phyloP scores from a whole-genome alignment of 257 asterid genomes.

The Capsicum rhomboideum region DNA sequence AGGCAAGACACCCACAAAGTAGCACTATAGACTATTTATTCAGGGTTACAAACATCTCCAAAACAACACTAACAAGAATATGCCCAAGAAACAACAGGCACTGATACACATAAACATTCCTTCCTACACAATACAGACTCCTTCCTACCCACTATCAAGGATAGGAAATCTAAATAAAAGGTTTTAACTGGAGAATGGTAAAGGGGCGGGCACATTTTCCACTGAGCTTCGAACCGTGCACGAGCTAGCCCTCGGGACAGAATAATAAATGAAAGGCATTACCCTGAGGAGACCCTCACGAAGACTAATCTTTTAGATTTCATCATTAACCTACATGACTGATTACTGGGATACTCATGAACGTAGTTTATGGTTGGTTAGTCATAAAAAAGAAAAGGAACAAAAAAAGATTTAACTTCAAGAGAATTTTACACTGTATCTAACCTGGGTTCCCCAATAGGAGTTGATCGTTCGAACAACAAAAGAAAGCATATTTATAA shows the following conservation, averaged over 20 bases:
- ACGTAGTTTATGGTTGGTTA: background rate
- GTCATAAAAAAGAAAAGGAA: background rate
- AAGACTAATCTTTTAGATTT: background rate
- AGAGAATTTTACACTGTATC: background rate
- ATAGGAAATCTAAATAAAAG: background rate
- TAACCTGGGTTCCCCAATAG: slow-evolving; percentile 95
- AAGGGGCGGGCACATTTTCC: no score
- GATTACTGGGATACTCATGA: background rate
- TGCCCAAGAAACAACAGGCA: no score
- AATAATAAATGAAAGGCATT: background rate
- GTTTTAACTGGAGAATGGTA: no score
- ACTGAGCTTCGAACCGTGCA: no score
- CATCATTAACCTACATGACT: background rate
- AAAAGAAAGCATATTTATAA: slow-evolving; percentile 78
- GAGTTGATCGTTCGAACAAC: slow-evolving; percentile 86
- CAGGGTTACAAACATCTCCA: no score
- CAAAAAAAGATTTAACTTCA: background rate
- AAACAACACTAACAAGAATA: no score
- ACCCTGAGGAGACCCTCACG: background rate
- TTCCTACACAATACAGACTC: no score
- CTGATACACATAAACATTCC: no score
- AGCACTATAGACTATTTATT: no score
- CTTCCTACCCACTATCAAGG: no score
- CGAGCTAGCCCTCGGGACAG: background rate
- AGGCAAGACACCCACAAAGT: no score